Evolutionary conservation across 305 asterid species (phyloP), one percentile per base, ranked within the genome.

Genomic region (Solanum aculeatissimum): DNA sequence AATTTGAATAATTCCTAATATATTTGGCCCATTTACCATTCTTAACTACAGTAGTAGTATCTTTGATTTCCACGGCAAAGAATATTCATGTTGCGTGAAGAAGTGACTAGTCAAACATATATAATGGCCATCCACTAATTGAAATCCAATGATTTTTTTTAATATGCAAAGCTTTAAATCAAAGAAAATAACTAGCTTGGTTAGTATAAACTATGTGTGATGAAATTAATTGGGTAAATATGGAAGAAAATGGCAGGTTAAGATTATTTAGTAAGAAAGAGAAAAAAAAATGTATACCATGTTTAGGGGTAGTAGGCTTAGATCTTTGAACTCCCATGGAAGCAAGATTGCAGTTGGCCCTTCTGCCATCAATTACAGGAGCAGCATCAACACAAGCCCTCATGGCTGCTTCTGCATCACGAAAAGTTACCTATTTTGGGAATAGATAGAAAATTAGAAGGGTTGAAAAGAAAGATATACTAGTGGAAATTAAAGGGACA

Each of bases 281-380:
- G n/a, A n/a, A n/a, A n/a, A n/a, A n/a, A n/a, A n/a, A n/a, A 27
- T 42, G 23, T 54, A 65, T 85, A 92, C 94, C 95, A 88, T 91
- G 93, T 84, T 95, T 97, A 13, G 98, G 98, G 53, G 98, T 92
- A 65, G 98, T 93, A 42, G 98, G 98, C 86, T 96, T 96, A 69
- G 99, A 97, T 95, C 97, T 89, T 60, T 95, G 97, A 91, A 94
- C 97, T 25, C 99, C 99, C 90, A 96, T 87, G 80, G 99, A 97
- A 72, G 98, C 99, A 51, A 97, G 98, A 88, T 97, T 97, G 91
- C 99, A 97, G 87, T 97, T 97, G 77, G 98, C 99, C 86, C 98
- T 93, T 91, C 99, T 92, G 8, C 99, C 99, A 86, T 97, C 99
- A 78, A 97, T 97, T 84, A 97, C 96, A 2, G 99, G 99, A 83